Evolutionary conservation across 2,329 filamentous ascomycete species (phyloP).

Genomic region (Incumbomyces delicatus): DNA sequence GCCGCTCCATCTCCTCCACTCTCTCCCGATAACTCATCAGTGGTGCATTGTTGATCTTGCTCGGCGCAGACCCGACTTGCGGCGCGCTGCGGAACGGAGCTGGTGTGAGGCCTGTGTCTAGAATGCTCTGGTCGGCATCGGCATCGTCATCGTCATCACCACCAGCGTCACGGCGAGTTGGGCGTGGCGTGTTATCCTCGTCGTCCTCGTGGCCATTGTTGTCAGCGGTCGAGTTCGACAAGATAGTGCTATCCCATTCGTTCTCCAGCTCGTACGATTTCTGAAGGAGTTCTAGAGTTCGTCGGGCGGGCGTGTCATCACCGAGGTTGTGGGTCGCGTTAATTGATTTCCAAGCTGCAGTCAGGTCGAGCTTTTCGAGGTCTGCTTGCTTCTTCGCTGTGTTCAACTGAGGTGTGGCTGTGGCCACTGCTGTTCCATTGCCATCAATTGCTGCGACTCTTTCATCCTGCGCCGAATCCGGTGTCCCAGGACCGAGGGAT

Average conservation of each 20-base stretch:
- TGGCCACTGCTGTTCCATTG: neutral
- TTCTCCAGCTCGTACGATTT: constrained; percentile 1
- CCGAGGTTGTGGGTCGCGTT: constrained; percentile 6
- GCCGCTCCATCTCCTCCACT: constrained; percentile 7
- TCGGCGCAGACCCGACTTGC: neutral
- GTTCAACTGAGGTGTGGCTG: neutral
- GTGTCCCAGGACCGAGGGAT: neutral
- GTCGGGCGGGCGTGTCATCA: constrained; percentile 4
- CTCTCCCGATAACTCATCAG: constrained; percentile 6
- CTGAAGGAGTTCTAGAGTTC: constrained; percentile 5
- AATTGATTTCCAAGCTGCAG: constrained; percentile 7
- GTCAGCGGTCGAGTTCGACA: neutral
- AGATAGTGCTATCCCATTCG: neutral
- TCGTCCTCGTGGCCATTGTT: constrained; percentile 5
- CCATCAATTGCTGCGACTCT: constrained; percentile 6
- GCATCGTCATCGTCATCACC: neutral
- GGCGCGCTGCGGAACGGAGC: neutral
- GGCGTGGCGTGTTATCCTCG: constrained; percentile 5
- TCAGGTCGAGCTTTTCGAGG: neutral
- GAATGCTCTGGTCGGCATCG: neutral
- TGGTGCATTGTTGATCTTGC: neutral
- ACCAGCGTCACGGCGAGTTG: neutral
- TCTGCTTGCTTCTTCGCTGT: constrained; percentile 1
- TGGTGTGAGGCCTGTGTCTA: constrained; percentile 6
- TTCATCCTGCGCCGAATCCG: constrained; percentile 4